Conservation (phyloP, 805 yeast genomes). For the Cyberlindnera japonica region DNA sequence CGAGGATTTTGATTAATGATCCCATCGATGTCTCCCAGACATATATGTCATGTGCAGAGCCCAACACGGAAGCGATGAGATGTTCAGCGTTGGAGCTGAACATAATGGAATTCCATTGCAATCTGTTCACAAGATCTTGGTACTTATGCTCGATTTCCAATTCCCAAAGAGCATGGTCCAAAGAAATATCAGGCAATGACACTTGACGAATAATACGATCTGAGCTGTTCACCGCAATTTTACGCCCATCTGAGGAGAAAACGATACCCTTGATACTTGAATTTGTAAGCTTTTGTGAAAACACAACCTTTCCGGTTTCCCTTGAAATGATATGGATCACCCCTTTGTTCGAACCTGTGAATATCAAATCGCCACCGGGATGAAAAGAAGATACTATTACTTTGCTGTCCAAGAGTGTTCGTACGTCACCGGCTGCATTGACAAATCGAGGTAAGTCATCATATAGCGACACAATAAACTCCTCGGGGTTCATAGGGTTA, state of each 20-base stretch:
- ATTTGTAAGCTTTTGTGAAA: constrained; percentile 54
- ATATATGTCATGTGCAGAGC: constrained; percentile 84
- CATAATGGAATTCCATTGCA: constrained; percentile 83
- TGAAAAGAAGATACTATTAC: constrained; percentile 39
- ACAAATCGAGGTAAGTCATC: constrained; percentile 61
- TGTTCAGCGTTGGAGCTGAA: constrained; percentile 77
- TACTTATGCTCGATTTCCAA: constrained; percentile 75
- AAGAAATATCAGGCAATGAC: constrained; percentile 36
- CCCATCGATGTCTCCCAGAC: constrained; percentile 92
- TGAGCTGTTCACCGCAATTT: constrained; percentile 70
- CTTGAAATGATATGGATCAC: constrained; percentile 50
- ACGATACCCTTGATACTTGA: constrained; percentile 69
- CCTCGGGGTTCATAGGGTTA: constrained; percentile 44
- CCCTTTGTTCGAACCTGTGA: constrained; percentile 82
- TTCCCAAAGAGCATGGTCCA: constrained; percentile 34
- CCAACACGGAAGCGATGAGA: constrained; percentile 83
- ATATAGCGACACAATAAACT: constrained; percentile 59
- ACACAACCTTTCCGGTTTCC: constrained; percentile 33
- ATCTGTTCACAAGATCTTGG: constrained; percentile 83
- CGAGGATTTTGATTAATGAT: constrained; percentile 80
- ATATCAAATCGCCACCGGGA: constrained; percentile 50
- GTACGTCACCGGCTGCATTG: constrained; percentile 29
- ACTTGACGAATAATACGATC: constrained; percentile 72
- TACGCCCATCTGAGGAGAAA: constrained; percentile 54
- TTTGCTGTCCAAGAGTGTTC: constrained; percentile 21